phyloP scores from a whole-genome alignment of 768 basidiomycete species.

The Trametes cinnabarina region DNA sequence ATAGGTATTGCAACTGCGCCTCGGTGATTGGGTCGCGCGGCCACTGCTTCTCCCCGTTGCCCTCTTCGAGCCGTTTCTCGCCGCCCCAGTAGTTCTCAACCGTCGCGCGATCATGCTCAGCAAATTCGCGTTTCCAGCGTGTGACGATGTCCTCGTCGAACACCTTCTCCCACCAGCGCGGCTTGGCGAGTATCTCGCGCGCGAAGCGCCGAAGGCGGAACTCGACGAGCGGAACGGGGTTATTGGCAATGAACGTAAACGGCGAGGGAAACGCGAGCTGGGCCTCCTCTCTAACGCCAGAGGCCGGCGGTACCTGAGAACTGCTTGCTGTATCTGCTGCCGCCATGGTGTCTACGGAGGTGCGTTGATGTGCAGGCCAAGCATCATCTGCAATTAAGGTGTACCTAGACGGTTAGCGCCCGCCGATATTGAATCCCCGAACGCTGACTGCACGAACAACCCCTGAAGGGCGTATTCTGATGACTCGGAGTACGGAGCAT shows the following conservation, averaged over 20 bases:
- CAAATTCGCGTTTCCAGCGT: conserved; percentile 17
- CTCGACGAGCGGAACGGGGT: conserved; percentile 13
- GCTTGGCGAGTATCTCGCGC: conserved; percentile 12
- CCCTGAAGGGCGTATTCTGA: no score
- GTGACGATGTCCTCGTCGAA: conserved; percentile 7
- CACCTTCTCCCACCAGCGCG: conserved; percentile 22
- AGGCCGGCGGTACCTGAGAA: not conserved
- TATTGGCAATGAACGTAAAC: conserved; percentile 1
- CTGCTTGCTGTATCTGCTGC: not conserved
- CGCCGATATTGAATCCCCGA: no score
- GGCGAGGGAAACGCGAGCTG: conserved; percentile 5
- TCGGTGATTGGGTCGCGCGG: conserved; percentile 13
- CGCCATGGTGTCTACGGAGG: not conserved
- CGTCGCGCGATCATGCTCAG: conserved; percentile 11
- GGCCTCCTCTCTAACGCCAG: not conserved
- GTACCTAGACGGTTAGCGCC: no score
- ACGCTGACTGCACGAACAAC: no score
- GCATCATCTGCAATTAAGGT: no score
- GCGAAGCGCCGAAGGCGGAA: conserved; percentile 13
- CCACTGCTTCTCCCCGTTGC: conserved; percentile 8
- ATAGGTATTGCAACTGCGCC: conserved; percentile 11
- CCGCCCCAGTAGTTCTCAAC: conserved; percentile 6
- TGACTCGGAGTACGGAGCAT: no score
- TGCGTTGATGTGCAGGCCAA: not conserved
- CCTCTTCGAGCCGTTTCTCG: not conserved